These are phyloP conservation scores for Helotiales sp. DNA, from an alignment of 2,329 filamentous ascomycete genomes.

Conservation along the genomic window DNA sequence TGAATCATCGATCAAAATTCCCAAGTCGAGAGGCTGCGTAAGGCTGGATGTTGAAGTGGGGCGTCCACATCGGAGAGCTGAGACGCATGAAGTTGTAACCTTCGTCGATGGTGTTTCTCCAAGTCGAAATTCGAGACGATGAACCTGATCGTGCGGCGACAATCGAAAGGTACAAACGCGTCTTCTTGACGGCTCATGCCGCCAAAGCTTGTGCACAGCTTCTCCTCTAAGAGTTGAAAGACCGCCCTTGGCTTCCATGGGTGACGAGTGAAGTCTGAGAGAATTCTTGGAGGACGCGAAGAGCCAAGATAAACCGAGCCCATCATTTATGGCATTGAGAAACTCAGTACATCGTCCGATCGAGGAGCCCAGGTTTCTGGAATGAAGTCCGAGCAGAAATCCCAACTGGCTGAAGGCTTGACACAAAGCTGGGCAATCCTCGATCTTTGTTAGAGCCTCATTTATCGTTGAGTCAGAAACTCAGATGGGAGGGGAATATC, in stretches of 20 bases:
- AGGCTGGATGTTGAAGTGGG: not conserved
- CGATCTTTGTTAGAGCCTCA: not conserved
- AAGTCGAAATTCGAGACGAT: not conserved
- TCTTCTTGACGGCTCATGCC: not conserved
- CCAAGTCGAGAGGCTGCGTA: not conserved
- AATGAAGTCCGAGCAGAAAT: not conserved
- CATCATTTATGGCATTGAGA: constrained; percentile 1
- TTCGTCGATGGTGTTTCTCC: not conserved
- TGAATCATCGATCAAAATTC: not conserved
- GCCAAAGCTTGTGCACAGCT: not conserved
- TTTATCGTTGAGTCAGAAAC: not conserved
- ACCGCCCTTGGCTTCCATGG: not conserved
- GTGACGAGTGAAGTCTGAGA: not conserved
- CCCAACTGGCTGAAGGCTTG: not conserved
- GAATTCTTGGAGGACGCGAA: not conserved
- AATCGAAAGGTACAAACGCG: not conserved
- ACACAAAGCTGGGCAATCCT: not conserved
- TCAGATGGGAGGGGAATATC: not conserved
- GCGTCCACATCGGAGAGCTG: not conserved
- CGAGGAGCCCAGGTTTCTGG: not conserved
- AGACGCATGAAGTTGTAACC: not conserved
- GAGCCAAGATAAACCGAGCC: not conserved
- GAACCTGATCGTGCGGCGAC: not conserved
- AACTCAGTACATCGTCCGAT: not conserved
- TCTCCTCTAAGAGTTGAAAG: not conserved